These are phyloP conservation scores for Diaporthe citriasiana DNA, from an alignment of 2,329 filamentous ascomycete species.

Conservation along the genomic window DNA sequence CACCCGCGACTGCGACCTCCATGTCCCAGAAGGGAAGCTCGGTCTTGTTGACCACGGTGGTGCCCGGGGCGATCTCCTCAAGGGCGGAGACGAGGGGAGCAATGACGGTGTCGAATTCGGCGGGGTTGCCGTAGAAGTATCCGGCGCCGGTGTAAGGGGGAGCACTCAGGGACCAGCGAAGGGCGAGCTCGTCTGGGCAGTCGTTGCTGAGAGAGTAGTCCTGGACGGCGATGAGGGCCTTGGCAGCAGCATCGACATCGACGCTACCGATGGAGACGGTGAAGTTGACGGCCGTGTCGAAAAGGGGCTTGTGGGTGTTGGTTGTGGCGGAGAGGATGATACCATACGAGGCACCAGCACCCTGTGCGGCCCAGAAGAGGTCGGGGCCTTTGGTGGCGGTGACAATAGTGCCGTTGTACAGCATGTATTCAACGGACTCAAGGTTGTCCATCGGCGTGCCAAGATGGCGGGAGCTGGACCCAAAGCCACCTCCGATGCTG, in stretches of 20 bases:
- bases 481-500: constrained; percentile 11
- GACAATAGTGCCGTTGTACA: constrained; percentile 21
- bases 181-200: constrained; percentile 15
- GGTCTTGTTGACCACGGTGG: neutral
- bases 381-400: constrained; percentile 15
- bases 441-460: constrained; percentile 24
- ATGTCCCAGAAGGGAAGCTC: constrained; percentile 25
- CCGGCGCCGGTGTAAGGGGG: constrained; percentile 15
- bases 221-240: constrained; percentile 10
- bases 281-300: constrained; percentile 9
- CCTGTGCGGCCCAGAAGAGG: constrained; percentile 20
- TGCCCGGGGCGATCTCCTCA: constrained; percentile 3
- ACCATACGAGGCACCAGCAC: constrained; percentile 6
- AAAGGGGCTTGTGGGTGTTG: constrained; percentile 7
- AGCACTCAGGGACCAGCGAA: constrained; percentile 15
- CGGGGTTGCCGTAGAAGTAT: constrained; percentile 19
- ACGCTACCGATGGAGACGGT: constrained; percentile 15
- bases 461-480: constrained; percentile 13
- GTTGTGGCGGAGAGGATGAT: constrained; percentile 24
- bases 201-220: constrained; percentile 2
- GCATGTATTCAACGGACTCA: constrained; percentile 17
- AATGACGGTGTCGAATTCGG: constrained; percentile 2
- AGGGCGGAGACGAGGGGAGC: constrained; percentile 7
- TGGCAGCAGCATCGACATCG: constrained; percentile 6
- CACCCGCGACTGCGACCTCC: constrained; percentile 22